Evolutionary conservation across 2,329 filamentous ascomycete genomes (phyloP), one percentile per base, ranked within the genome.

Genomic region (Diaporthe destruens): DNA sequence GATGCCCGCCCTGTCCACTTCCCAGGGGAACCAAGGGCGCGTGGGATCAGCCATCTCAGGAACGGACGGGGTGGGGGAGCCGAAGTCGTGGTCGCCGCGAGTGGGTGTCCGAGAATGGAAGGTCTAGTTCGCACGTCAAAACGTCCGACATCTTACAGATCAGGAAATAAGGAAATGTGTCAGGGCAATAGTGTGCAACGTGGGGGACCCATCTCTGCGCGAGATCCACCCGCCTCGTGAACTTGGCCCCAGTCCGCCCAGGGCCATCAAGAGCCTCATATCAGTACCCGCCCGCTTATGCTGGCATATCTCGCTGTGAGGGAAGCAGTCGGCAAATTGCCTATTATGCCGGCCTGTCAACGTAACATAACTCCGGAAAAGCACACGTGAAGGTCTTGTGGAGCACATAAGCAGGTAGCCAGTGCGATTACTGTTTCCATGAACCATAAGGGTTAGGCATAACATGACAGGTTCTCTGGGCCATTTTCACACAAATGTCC

Each of bases 91-190:
- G 61, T 25, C 47, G 61, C 39, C 61, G 47, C 47, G 47, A 42
- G 3, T 18, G 44, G 29, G n/a, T n/a, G 14, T 39, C 61, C 61
- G 12, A 53, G 61, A 66, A 53, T 39, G 61, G 61, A 66, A 66
- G 61, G 61, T 66, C 61, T 16, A 66, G n/a, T n/a, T 36, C 25
- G 23, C 8, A 25, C 29, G 39, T 66, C 61, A 66, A 25, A 25
- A 53, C 61, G 32, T 23, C 32, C 32, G 32, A 25, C 44, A 36
- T 20, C 8, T 16, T 16, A 47, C 61, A 5, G n/a, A 66, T 39
- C 32, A 66, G 32, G 61, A 39, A 66, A 39, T 39, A 25, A 32
- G 23, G 29, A 20, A 20, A 42, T 42, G 39, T 42, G 39, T 42
- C 61, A 66, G 1, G n/a, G 61, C 47, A 53, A 25, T 49, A 29